Evolutionary conservation across 805 yeast genomes (phyloP).

Genomic region (Candida adriatica): DNA sequence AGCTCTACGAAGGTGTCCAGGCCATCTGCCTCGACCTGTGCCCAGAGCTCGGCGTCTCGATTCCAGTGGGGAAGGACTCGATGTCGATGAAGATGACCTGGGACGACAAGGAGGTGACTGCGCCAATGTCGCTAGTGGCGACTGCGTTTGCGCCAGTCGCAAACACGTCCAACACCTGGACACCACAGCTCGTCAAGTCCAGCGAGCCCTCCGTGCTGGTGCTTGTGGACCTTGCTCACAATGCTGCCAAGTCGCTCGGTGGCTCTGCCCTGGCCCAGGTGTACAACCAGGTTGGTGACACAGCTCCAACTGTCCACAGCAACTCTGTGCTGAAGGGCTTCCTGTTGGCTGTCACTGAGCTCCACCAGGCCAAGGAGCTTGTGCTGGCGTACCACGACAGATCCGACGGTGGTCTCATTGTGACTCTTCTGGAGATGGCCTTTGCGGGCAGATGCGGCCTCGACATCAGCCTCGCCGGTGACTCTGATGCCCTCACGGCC

Average conservation of each 20-base stretch:
- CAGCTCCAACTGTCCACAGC: conserved; percentile 78
- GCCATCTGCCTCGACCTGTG: conserved; percentile 93
- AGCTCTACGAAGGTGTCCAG: conserved; percentile 92
- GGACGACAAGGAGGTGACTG: conserved; percentile 86
- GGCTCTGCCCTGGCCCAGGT: conserved; percentile 96
- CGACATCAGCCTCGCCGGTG: conserved; percentile 38
- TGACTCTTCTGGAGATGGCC: conserved; percentile 89
- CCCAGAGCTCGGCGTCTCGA: conserved; percentile 83
- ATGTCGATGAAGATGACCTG: conserved; percentile 99
- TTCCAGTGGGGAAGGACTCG: conserved; percentile 98
- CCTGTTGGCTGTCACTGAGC: conserved; percentile 57
- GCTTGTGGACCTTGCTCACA: conserved; percentile 69
- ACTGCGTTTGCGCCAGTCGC: conserved; percentile 89
- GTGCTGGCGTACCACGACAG: conserved; percentile 92
- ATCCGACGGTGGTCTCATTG: conserved; percentile 92
- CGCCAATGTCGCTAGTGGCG: conserved; percentile 87
- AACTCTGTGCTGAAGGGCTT: conserved; percentile 57
- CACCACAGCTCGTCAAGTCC: conserved; percentile 63
- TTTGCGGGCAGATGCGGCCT: conserved; percentile 91
- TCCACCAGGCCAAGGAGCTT: conserved; percentile 52
- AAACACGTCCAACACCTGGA: conserved; percentile 89
- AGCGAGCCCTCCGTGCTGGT: conserved; percentile 57
- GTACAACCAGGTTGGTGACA: conserved; percentile 77
- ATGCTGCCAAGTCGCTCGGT: conserved; percentile 57
- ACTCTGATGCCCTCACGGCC: conserved; percentile 41